Percentiles rank a stretch among this genome's conserved stretches.
These are phyloP conservation scores for Colletotrichum australisinense DNA, from an alignment of 2,329 filamentous ascomycete genomes.

Conservation along the genomic window DNA sequence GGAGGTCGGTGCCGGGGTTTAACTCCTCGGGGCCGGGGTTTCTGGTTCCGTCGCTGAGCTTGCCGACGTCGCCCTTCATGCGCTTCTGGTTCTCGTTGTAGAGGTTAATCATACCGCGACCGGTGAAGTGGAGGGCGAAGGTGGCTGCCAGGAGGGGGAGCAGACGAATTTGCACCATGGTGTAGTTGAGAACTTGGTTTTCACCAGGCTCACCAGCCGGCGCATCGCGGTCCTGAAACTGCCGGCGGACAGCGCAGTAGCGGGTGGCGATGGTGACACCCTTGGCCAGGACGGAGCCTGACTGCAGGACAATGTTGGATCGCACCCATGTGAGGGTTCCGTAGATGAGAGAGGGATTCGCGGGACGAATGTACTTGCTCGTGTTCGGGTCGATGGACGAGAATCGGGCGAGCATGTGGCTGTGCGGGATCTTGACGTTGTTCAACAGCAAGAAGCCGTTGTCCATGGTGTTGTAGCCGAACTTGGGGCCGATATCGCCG, in stretches of 20 bases:
- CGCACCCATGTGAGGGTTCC: slow-evolving; percentile 83
- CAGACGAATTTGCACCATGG: slow-evolving; percentile 81
- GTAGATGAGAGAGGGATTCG: slow-evolving; percentile 76
- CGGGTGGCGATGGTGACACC: slow-evolving; percentile 83
- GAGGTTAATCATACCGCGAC: slow-evolving; percentile 78
- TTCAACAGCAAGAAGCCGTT: slow-evolving; percentile 85
- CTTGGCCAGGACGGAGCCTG: slow-evolving; percentile 76
- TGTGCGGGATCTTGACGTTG: slow-evolving; percentile 78
- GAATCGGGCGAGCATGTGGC: slow-evolving; percentile 62
- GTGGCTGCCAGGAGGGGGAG: slow-evolving; percentile 79
- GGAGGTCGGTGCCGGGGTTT: slow-evolving; percentile 69
- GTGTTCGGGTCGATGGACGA: slow-evolving; percentile 74
- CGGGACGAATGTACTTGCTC: slow-evolving; percentile 74
- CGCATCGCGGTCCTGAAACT: slow-evolving; percentile 81
- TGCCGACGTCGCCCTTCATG: slow-evolving; percentile 62
- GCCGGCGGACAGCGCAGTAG: slow-evolving; percentile 79
- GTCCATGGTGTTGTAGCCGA: slow-evolving; percentile 85
- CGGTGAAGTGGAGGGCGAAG: slow-evolving; percentile 84
- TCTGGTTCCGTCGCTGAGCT: slow-evolving; percentile 56
- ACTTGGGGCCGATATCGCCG: slow-evolving; percentile 85
- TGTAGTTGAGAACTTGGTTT: slow-evolving; percentile 83
- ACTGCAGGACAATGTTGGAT: slow-evolving; percentile 78
- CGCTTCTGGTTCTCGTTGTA: slow-evolving; percentile 79
- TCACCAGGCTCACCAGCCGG: slow-evolving; percentile 68
- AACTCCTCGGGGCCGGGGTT: slow-evolving; percentile 76